A percentile compares a stretch with the other conserved stretches of the same genome.
phyloP scores from a whole-genome alignment of 2,329 filamentous ascomycete species.

The Mollisia scopiformis region DNA sequence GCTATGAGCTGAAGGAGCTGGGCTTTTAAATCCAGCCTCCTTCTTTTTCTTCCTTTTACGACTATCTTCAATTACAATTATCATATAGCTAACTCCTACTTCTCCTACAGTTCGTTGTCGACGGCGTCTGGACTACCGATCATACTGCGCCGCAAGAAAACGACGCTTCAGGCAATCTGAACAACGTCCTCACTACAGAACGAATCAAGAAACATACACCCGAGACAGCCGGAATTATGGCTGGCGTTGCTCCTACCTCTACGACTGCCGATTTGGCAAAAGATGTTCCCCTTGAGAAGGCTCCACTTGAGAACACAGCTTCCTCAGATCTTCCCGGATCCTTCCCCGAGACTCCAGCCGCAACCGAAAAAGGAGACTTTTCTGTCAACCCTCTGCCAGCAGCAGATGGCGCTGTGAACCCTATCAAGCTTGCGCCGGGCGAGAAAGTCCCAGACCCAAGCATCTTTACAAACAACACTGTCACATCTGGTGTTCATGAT shows the following conservation, averaged over 20 bases:
- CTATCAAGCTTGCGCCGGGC: conserved; percentile 77
- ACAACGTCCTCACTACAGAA: conserved; percentile 85
- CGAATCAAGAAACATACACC: conserved; percentile 60
- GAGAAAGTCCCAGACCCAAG: conserved; percentile 75
- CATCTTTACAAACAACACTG: conserved; percentile 67
- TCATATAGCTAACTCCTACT: conserved; percentile 8
- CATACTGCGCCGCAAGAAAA: conserved; percentile 78
- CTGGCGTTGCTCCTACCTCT: conserved; percentile 69
- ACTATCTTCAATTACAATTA: background rate
- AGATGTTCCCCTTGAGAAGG: conserved; percentile 63
- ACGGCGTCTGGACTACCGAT: conserved; percentile 88
- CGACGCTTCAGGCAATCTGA: conserved; percentile 82
- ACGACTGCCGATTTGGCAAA: conserved; percentile 73
- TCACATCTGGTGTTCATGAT: conserved; percentile 73
- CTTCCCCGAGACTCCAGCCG: conserved; percentile 73
- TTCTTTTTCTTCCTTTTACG: background rate
- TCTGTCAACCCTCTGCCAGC: conserved; percentile 65
- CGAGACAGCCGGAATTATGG: conserved; percentile 56
- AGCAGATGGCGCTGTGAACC: conserved; percentile 71
- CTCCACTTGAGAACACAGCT: conserved; percentile 29
- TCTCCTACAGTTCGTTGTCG: conserved; percentile 79
- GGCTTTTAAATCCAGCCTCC: conserved; percentile 16
- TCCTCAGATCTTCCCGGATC: conserved; percentile 62
- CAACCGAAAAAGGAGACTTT: conserved; percentile 44
- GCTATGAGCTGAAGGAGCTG: conserved; percentile 23